A percentile compares a stretch with the other conserved stretches of the same genome.
Conservation (phyloP, 192 early-diverging fungal genomes). For the Coemansia asiatica region DNA sequence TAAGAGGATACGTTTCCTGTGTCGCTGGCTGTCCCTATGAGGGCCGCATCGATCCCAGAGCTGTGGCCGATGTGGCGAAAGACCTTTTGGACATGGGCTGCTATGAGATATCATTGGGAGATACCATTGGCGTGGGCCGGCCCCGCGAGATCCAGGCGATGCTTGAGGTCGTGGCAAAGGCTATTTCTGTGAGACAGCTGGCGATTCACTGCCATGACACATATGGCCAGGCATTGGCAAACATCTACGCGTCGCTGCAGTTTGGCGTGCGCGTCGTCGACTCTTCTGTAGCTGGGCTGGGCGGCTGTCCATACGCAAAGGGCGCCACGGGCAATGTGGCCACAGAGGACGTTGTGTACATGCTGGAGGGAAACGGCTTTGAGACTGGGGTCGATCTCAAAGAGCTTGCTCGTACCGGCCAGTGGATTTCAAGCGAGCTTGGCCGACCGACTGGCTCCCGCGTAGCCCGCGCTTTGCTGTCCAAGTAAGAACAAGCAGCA, state of each 20-base stretch:
- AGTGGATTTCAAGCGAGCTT: conserved; percentile 84
- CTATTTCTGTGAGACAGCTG: conserved; percentile 72
- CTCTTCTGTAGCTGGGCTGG: conserved; percentile 88
- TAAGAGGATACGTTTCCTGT: conserved; percentile 84
- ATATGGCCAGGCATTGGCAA: conserved; percentile 93
- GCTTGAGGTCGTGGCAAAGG: conserved; percentile 67
- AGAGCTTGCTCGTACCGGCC: conserved; percentile 72
- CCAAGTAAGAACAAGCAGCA: conserved; percentile 17
- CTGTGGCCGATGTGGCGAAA: conserved; percentile 71
- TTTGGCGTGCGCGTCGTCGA: conserved; percentile 91
- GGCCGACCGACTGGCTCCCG: conserved; percentile 63
- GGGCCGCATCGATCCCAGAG: conserved; percentile 67
- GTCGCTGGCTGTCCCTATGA: conserved; percentile 95
- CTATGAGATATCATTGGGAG: conserved; percentile 94
- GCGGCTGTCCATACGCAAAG: conserved; percentile 94
- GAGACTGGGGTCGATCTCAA: conserved; percentile 77
- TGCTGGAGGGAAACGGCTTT: conserved; percentile 83
- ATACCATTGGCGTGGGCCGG: conserved; percentile 93
- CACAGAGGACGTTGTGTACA: conserved; percentile 94
- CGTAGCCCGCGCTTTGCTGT: conserved; percentile 42
- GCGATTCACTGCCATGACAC: conserved; percentile 98
- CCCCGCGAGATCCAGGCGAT: conserved; percentile 66
- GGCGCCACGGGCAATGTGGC: conserved; percentile 97
- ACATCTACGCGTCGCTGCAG: conserved; percentile 80
- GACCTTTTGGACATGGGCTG: conserved; percentile 86